These are phyloP conservation scores for Saccharum officinarum DNA, from an alignment of 176 grass and related monocot genomes.

Conservation along the genomic window DNA sequence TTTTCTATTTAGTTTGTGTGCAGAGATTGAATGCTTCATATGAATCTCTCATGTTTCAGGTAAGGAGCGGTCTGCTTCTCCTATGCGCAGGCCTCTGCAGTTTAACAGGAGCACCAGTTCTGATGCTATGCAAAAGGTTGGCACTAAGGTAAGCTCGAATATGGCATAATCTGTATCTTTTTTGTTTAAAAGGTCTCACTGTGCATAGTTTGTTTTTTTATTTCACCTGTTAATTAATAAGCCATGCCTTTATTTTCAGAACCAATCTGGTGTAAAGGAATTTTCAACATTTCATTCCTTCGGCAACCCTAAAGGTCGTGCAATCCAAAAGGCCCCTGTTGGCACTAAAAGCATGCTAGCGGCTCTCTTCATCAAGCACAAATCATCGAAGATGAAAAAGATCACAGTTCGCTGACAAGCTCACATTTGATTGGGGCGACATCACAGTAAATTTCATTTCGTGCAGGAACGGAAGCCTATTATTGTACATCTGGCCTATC, in stretches of 20 bases:
- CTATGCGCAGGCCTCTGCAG: slow-evolving; percentile 36
- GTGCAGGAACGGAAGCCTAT: not conserved
- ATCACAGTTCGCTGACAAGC: slow-evolving; percentile 41
- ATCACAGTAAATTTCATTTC: slow-evolving; percentile 27
- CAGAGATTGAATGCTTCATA: not conserved
- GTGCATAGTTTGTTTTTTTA: slow-evolving; percentile 1
- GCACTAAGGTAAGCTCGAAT: slow-evolving; percentile 40
- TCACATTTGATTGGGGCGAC: not conserved
- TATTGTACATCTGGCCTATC: slow-evolving; percentile 9
- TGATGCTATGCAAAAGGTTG: slow-evolving; percentile 31
- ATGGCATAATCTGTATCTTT: not conserved
- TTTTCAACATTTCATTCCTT: slow-evolving; percentile 56
- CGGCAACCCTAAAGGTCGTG: slow-evolving; percentile 51
- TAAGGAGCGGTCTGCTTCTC: slow-evolving; percentile 40
- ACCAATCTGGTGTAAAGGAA: slow-evolving; percentile 36
- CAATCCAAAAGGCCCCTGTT: slow-evolving; percentile 63
- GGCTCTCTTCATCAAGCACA: slow-evolving; percentile 74
- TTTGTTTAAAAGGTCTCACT: not conserved
- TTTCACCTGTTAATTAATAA: not conserved
- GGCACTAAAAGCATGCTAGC: slow-evolving; percentile 73
- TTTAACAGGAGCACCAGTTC: slow-evolving; percentile 32
- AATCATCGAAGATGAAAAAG: slow-evolving; percentile 70
- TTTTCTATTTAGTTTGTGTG: not conserved
- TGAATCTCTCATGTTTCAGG: slow-evolving; percentile 53
- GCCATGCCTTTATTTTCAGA: slow-evolving; percentile 50